These are phyloP conservation scores for Blastobotrys arbuscula DNA, from an alignment of 1,139 yeast genomes.

Conservation along the genomic window DNA sequence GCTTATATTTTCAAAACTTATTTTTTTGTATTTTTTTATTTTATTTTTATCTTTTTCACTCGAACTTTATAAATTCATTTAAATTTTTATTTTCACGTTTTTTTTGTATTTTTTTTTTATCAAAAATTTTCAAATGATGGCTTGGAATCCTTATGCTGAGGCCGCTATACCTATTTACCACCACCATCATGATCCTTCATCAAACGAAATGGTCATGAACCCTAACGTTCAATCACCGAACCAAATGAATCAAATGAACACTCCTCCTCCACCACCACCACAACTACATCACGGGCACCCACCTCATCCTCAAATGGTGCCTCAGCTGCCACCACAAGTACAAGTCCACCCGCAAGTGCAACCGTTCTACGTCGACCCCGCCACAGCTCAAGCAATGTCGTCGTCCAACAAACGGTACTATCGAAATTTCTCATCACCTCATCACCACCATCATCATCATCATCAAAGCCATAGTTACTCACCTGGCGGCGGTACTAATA, in stretches of 20 bases:
- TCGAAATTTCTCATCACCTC: background rate
- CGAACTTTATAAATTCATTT: background rate
- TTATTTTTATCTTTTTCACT: background rate
- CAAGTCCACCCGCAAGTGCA: conserved; percentile 1
- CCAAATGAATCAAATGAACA: background rate
- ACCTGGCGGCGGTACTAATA: too few relatives aligned
- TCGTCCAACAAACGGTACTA: background rate
- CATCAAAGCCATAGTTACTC: background rate
- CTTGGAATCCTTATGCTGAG: conserved; percentile 9
- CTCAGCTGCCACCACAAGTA: background rate
- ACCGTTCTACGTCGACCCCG: conserved; percentile 6
- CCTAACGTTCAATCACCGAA: background rate
- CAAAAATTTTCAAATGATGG: background rate
- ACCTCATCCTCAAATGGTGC: background rate
- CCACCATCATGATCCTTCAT: background rate
- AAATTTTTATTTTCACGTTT: background rate
- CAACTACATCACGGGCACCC: background rate
- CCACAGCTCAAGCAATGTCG: background rate
- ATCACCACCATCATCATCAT: conserved; percentile 2
- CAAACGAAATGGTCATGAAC: background rate
- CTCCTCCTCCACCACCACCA: background rate
- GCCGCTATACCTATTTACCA: background rate
- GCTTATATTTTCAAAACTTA: too few relatives aligned
- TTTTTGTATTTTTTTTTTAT: background rate
- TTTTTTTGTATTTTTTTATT: too few relatives aligned